Base-by-base conservation (phyloP, 208 protist species). In the Wallacemonas sp. region DNA sequence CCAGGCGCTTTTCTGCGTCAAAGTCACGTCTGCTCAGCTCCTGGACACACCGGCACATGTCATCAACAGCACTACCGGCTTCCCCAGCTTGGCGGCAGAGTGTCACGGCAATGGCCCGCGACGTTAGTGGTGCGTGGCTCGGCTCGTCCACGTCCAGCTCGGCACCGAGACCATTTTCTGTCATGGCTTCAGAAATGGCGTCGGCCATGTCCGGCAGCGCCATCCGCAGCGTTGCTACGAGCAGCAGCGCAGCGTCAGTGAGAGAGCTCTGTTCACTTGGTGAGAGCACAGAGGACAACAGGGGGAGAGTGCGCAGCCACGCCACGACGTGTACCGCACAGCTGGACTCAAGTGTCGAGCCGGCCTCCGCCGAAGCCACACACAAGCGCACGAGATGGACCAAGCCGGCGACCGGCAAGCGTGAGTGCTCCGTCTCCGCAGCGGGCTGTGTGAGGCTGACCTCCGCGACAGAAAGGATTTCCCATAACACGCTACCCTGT, bases 1-100 rank as follows among this genome's bases (percentile, higher is more conserved):
- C 38, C 19, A 71, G n/a, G 8, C 66, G 55, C 17, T 46, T 36
- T 13, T 39, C 33, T 1, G 55, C 50, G 29, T 71, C 38, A 58
- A 71, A 71, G 58, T 41, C 39, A 3, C 66, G 37, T 27, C 57
- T 55, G 2, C 53, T 19, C 30, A 71, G 66, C 30, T 71, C 66
- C 15, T 48, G 30, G 15, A 68, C 30, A 27, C 24, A 46, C 3
- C 29, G 42, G 30, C 61, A 57, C 2, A 61, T 3, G 3, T 61
- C 37, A 4, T n/a, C 10, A 13, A 62, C 26, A 8, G 6, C 17
- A 46, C 10, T 37, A 17, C 17, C 9, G 4, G 37, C 12, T 19
- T 39, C 17, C 9, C n/a, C 12, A 12, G 50, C 50, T 13, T 57
- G 50, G 12, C n/a, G 5, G 21, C 38, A 57, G 30, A 57, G 29